A percentile compares a stretch with the other conserved stretches of the same genome.
Conservation (phyloP, 2,329 filamentous ascomycete species). For the Xylaria sp. region DNA sequence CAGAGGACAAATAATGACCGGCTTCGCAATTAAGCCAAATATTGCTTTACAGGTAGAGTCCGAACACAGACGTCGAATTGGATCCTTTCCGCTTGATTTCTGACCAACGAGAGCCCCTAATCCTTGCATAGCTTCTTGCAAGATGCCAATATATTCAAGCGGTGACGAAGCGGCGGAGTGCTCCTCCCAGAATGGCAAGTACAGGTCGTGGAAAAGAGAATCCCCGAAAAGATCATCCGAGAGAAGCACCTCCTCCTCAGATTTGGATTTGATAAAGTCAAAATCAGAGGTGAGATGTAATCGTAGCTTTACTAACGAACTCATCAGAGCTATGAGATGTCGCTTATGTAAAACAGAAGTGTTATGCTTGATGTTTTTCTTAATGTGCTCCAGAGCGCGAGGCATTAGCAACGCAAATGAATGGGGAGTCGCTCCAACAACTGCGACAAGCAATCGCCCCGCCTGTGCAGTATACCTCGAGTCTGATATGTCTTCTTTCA, state of each 20-base stretch:
- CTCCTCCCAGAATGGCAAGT: constrained; percentile 37
- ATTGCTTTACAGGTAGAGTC: constrained; percentile 37
- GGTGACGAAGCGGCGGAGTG: constrained; percentile 21
- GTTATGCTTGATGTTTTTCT: constrained; percentile 56
- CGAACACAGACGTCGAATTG: constrained; percentile 35
- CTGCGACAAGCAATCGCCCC: constrained; percentile 57
- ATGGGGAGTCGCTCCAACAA: constrained; percentile 53
- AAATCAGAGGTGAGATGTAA: constrained; percentile 29
- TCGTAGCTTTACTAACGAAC: constrained; percentile 50
- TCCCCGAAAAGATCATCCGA: constrained; percentile 42
- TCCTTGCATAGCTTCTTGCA: constrained; percentile 39
- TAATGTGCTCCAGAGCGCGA: constrained; percentile 53
- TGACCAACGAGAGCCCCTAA: constrained; percentile 38
- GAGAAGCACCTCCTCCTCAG: constrained; percentile 12
- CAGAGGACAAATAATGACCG: constrained; percentile 36
- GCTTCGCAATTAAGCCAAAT: constrained; percentile 35
- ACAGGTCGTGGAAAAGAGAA: constrained; percentile 37
- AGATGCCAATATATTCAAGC: constrained; percentile 32
- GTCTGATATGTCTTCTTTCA: constrained; percentile 58
- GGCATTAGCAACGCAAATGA: constrained; percentile 56
- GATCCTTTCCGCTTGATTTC: constrained; percentile 26
- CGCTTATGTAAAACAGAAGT: constrained; percentile 56
- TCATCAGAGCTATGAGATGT: constrained; percentile 58
- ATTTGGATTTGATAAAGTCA: constrained; percentile 15
- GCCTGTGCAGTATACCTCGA: constrained; percentile 58